Evolutionary conservation across 2,329 filamentous ascomycete genomes (phyloP).

Genomic region (Colletotrichum tropicale): DNA sequence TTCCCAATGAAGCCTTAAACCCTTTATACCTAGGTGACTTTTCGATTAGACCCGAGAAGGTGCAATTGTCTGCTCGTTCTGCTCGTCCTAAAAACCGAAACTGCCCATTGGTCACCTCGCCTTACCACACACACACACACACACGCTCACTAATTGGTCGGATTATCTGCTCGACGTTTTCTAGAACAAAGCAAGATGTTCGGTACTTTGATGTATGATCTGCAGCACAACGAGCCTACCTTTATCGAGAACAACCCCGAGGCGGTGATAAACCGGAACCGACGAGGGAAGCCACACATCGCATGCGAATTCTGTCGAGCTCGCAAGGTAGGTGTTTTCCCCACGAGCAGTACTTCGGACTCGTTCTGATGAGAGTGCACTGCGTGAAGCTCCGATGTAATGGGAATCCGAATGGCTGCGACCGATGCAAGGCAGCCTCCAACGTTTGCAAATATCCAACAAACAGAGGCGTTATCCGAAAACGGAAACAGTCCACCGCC

Average conservation of each 20-base stretch:
- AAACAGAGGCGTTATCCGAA: neutral
- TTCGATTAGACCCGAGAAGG: neutral
- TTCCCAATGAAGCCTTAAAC: neutral
- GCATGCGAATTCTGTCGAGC: slow-evolving; percentile 1
- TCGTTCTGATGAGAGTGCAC: too few relatives aligned
- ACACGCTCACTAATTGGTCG: neutral
- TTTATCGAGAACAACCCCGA: slow-evolving; percentile 2
- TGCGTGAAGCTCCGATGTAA: neutral
- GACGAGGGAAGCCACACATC: neutral
- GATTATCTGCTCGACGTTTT: neutral
- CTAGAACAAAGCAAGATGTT: neutral
- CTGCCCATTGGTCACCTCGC: neutral
- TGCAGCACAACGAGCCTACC: neutral
- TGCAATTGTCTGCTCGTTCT: neutral
- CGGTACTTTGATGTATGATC: slow-evolving; percentile 7
- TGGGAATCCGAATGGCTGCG: neutral
- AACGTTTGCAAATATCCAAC: neutral
- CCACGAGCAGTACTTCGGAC: neutral
- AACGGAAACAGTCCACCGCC: neutral
- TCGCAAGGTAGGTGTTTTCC: neutral
- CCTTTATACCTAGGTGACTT: neutral
- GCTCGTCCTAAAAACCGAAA: neutral
- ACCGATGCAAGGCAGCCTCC: neutral
- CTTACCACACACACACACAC: neutral
- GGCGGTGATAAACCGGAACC: neutral